Evolutionary conservation across 164 flowering plant species (phyloP), one percentile per base, ranked within the genome.

Genomic region (Kingdonia uniflora): DNA sequence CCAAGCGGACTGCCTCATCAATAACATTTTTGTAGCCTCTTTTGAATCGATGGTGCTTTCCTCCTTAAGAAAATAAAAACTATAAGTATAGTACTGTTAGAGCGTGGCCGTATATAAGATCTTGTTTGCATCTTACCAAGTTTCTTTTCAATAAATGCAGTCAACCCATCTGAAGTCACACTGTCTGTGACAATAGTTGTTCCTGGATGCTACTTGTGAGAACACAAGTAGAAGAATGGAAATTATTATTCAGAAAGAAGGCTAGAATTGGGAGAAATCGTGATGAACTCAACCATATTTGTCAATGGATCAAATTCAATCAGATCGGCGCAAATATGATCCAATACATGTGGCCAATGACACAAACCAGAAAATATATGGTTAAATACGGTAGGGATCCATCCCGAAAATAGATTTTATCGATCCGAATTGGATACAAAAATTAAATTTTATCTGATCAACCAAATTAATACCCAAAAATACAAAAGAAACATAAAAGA

Each of bases 21-120:
- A 88, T 92, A 67, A 92, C 95, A 75, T 92, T 92, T 62, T 88
- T 92, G 75, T 92, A 88, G 52, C 99, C 99, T 71, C 99, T 81
- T 73, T 82, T 88, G 71, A 92, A 92, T 26, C 97, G 80, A 60
- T 77, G 99, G 64, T 92, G 99, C 61, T 79, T 92, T 61, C 99
- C 99, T 51, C 97, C 95, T 88, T 56, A 14, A 19, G 53, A 23
- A 68, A 46, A 57, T 48, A 11, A 49, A 44, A 56, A 8, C 33
- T 24, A 52, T 52, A 35, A 68, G 57, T 6, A 56, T 16, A 71
- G 35, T 29, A 29, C 35, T 29, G 4, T 8, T 29, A 29, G 6
- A 29, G 35, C 6, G 6, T 29, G 4, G 35, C 6, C 4, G 35
- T 29, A 3, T 48, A 29, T 12, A 53, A 24, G 37, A 19, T 42